phyloP scores from a whole-genome alignment of 129 eudicot species.

The Flaveria ramosissima region DNA sequence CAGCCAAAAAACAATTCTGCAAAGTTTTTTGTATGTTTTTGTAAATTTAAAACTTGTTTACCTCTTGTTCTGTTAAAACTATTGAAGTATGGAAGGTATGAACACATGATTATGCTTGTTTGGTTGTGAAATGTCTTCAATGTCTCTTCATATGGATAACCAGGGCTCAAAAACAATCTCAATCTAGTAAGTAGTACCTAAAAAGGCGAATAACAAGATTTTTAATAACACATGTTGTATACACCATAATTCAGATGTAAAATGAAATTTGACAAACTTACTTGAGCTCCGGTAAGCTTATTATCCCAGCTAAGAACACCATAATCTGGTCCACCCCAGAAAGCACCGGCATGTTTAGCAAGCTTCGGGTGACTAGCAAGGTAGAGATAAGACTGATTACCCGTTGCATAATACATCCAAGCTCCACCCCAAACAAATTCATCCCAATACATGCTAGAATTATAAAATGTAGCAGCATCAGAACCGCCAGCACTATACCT shows the following conservation, averaged over 20 bases:
- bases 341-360: conserved; percentile 92
- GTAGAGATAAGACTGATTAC: conserved; percentile 68
- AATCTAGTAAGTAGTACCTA: conserved; percentile 88
- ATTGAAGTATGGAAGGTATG: conserved; percentile 67
- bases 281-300: conserved; percentile 96
- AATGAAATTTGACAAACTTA: conserved; percentile 36
- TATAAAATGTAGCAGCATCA: conserved; percentile 74
- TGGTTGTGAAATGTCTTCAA: conserved; percentile 80
- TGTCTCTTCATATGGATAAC: conserved; percentile 91
- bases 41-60: conserved; percentile 25
- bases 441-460: conserved; percentile 84
- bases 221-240: background rate
- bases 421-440: conserved; percentile 94
- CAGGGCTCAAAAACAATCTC: conserved; percentile 90
- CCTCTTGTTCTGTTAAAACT: conserved; percentile 85
- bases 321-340: conserved; percentile 88
- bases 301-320: conserved; percentile 98
- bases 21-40: background rate
- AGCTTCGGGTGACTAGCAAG: conserved; percentile 74
- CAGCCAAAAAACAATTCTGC: background rate
- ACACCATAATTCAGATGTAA: background rate
- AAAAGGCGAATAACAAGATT: conserved; percentile 5
- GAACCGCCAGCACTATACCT: conserved; percentile 66
- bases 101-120: conserved; percentile 79
- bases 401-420: conserved; percentile 95